phyloP scores from a whole-genome alignment of 1,284 basidiomycete species.

The Apiotrichum akiyoshidainum region DNA sequence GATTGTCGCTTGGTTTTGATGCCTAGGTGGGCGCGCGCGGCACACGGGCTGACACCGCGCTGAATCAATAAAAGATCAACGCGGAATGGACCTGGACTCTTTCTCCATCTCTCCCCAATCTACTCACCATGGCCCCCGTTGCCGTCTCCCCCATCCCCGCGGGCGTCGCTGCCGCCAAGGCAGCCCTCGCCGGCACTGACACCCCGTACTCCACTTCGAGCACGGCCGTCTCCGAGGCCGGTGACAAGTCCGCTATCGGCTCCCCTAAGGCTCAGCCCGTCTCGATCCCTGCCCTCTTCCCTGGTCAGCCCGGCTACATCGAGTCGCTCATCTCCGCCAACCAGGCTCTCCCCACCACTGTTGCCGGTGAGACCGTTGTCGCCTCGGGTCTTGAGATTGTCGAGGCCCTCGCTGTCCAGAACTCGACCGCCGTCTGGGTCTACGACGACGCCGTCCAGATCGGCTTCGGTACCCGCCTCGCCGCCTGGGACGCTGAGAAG shows the following conservation, averaged over 20 bases:
- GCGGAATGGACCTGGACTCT: not conserved
- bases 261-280: slow-evolving; percentile 27
- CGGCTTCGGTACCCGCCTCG: slow-evolving; percentile 40
- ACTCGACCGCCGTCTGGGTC: slow-evolving; percentile 45
- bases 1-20: too few species aligned
- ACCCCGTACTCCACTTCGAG: slow-evolving; percentile 39
- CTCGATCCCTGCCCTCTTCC: slow-evolving; percentile 20
- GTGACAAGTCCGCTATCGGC: slow-evolving; percentile 20
- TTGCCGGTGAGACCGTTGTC: slow-evolving; percentile 42
- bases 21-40: too few species aligned
- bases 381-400: slow-evolving; percentile 43
- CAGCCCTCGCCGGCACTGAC: slow-evolving; percentile 29
- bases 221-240: slow-evolving; percentile 45
- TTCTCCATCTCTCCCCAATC: not conserved
- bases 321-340: slow-evolving; percentile 34
- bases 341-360: slow-evolving; percentile 31
- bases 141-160: slow-evolving; percentile 7
- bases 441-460: slow-evolving; percentile 49
- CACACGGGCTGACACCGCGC: too few species aligned
- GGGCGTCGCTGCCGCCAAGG: slow-evolving; percentile 9
- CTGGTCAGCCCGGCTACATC: slow-evolving; percentile 34
- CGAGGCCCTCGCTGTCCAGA: slow-evolving; percentile 44
- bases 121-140: slow-evolving; percentile 15
- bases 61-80: not conserved
- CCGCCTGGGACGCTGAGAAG: slow-evolving; percentile 24